Conservation (phyloP, 1,139 yeast genomes). For the Nadsonia starkeyi-henricii region DNA sequence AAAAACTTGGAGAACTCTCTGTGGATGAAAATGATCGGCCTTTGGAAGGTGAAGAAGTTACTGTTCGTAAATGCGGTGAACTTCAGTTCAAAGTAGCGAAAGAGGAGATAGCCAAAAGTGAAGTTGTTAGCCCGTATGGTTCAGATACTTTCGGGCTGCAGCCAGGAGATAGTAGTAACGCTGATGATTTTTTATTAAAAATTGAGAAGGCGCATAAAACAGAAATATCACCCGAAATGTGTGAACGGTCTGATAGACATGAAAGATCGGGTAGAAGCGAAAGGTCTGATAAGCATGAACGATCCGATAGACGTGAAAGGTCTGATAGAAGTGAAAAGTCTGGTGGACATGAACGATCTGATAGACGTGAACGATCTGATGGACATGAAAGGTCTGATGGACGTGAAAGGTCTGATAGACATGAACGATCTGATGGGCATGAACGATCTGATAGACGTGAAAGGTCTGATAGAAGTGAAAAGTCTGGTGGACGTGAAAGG, state of each 20-base stretch:
- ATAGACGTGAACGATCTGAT: neutral
- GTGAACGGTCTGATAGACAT: neutral
- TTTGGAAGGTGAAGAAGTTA: conserved; percentile 29
- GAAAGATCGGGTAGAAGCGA: neutral
- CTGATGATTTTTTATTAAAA: neutral
- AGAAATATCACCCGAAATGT: neutral
- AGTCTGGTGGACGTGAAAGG: neutral
- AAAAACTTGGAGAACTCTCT: conserved; percentile 16
- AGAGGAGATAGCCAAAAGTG: neutral
- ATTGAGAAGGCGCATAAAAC: neutral
- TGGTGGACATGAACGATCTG: neutral
- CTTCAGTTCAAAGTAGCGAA: conserved; percentile 12
- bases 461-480: neutral
- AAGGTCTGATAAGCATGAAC: neutral
- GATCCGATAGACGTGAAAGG: neutral
- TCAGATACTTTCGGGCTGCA: too few relatives aligned
- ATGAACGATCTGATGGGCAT: neutral
- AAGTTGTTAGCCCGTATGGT: neutral
- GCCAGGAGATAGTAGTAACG: too few relatives aligned
- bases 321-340: neutral
- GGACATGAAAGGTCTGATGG: neutral
- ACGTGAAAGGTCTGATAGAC: neutral
- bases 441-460: neutral
- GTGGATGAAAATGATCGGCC: conserved; percentile 25
- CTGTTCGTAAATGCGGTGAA: conserved; percentile 49